Percentiles rank a stretch among this genome's conserved stretches.
phyloP scores from a whole-genome alignment of 2,329 filamentous ascomycete genomes.

The Aspergillus thermomutatus region DNA sequence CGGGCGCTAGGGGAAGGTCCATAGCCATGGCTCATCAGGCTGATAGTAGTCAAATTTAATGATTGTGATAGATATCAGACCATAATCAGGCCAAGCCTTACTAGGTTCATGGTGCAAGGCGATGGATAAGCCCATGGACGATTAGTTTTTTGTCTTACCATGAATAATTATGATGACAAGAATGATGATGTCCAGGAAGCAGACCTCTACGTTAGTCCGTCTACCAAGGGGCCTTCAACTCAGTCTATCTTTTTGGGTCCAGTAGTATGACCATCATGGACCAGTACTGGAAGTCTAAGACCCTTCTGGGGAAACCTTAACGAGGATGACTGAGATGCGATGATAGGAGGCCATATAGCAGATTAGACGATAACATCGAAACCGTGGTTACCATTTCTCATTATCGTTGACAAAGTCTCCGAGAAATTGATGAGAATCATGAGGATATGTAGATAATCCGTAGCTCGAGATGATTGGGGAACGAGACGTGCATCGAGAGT shows the following conservation, averaged over 20 bases:
- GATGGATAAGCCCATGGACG: not conserved
- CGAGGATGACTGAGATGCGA: not conserved
- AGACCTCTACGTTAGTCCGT: not conserved
- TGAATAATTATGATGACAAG: not conserved
- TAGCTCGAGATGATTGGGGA: slow-evolving; percentile 2
- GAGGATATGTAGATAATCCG: not conserved
- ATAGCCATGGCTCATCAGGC: slow-evolving; percentile 17
- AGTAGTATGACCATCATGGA: not conserved
- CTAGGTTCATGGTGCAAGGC: not conserved
- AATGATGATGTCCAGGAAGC: not conserved
- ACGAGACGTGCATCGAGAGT: slow-evolving; percentile 12
- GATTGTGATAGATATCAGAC: slow-evolving; percentile 5
- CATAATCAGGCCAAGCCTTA: slow-evolving; percentile 1
- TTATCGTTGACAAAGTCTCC: not conserved
- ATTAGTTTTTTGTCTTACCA: not conserved
- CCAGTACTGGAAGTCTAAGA: not conserved
- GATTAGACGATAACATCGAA: not conserved
- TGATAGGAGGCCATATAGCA: not conserved
- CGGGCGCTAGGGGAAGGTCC: slow-evolving; percentile 15
- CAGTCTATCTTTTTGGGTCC: not conserved
- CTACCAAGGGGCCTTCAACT: not conserved
- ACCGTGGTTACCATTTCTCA: not conserved
- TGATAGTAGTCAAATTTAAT: slow-evolving; percentile 18
- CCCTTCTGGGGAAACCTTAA: not conserved
- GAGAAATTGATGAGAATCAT: not conserved